Conservation (phyloP, 78 protist species). For the Dictyostelium brefeldianum region DNA sequence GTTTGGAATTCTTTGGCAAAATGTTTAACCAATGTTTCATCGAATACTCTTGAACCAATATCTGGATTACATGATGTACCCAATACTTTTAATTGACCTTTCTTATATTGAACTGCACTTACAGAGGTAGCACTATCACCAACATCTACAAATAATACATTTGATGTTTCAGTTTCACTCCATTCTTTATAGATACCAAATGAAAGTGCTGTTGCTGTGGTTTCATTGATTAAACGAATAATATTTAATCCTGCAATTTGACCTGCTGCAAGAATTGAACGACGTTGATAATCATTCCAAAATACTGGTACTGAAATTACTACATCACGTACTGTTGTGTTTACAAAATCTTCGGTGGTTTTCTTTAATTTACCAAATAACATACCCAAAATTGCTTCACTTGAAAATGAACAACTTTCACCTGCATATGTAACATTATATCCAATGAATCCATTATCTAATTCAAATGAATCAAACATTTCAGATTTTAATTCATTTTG, state of each 20-base stretch:
- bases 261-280: constrained; percentile 92
- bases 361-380: constrained; percentile 85
- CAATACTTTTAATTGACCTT: constrained; percentile 90
- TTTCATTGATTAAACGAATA: constrained; percentile 93
- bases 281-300: constrained; percentile 94
- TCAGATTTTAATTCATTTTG: constrained; percentile 67
- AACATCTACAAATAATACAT: constrained; percentile 92
- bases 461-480: constrained; percentile 31
- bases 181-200: constrained; percentile 94
- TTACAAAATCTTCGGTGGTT: constrained; percentile 80
- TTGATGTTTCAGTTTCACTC: constrained; percentile 84
- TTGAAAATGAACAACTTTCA: constrained; percentile 77
- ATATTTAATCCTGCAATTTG: constrained; percentile 94
- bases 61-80: constrained; percentile 74
- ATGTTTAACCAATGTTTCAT: constrained; percentile 72
- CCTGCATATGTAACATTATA: constrained; percentile 76
- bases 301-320: constrained; percentile 94
- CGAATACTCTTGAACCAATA: constrained; percentile 94
- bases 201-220: constrained; percentile 95
- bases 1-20: constrained; percentile 80
- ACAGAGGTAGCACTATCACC: constrained; percentile 91
- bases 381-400: constrained; percentile 91
- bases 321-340: constrained; percentile 76
- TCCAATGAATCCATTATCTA: constrained; percentile 66
- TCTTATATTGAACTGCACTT: constrained; percentile 85